Evolutionary conservation across 139 green algal genomes (phyloP).

Genomic region (Dunaliella primolecta): DNA sequence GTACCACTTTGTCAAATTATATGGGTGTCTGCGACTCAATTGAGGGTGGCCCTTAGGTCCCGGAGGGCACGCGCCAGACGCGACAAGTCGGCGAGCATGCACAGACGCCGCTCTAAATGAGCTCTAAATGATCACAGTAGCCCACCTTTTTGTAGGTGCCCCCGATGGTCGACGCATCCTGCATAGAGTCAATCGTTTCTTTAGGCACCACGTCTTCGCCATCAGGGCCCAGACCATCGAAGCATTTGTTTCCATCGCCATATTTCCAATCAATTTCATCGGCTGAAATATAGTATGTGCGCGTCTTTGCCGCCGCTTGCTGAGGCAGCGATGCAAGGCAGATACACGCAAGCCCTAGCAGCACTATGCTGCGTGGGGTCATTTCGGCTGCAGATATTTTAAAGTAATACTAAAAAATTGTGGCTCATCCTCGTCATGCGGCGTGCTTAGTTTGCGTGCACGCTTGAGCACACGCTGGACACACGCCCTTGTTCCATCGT

Average conservation of each 20-base stretch:
- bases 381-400: too few species aligned
- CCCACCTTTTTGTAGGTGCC: not conserved
- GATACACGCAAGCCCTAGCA: too few species aligned
- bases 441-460: too few species aligned
- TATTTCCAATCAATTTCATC: not conserved
- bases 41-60: not conserved
- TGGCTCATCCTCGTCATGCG: too few species aligned
- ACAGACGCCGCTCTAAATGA: not conserved
- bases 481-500: too few species aligned
- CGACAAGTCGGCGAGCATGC: too few species aligned
- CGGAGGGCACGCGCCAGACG: too few species aligned
- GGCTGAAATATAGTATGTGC: not conserved
- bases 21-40: not conserved
- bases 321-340: too few species aligned
- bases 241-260: not conserved
- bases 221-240: not conserved
- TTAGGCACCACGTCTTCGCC: not conserved
- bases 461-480: too few species aligned
- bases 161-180: not conserved
- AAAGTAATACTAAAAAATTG: too few species aligned
- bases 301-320: too few species aligned
- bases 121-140: not conserved
- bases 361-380: too few species aligned
- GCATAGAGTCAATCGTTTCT: not conserved
- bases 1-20: not conserved